Base-by-base conservation (phyloP, 306 rosid species). In the Myrica gale region DNA sequence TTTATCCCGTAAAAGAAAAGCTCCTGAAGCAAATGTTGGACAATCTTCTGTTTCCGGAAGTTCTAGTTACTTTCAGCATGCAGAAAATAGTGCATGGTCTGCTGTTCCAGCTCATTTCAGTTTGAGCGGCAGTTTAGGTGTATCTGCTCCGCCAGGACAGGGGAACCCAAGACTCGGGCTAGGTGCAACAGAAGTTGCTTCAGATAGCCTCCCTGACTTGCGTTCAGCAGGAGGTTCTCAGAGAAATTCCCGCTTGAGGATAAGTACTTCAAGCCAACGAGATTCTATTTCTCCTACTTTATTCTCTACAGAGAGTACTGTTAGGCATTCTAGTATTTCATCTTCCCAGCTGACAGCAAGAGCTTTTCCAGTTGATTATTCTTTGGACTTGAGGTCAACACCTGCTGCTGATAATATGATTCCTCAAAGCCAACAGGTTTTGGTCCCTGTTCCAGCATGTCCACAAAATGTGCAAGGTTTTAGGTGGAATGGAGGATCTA, bases 1-100 rank as follows among this genome's bases (percentile, higher is more conserved):
- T 41, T 80, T 85, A 47, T 89, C 97, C 57, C 82, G 92, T 82
- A 96, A 96, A 82, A 82, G 99, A 83, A 96, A 96, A 88, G 80
- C 97, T 42, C 80, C 83, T 74, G 99, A 96, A 80, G 91, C 88
- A 65, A 79, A 20, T 76, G 80, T 78, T 70, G 94, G 93, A 71
- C 96, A 88, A 73, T 88, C 97, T 71, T 90, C 96, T 11, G 69
- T 78, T 6, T 75, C 87, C 41, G 99, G 93, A 83, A 87, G 96
- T 82, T 87, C 91, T 80, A 87, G 90, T 86, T 89, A 89, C 84
- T 80, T 74, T 76, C 91, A 85, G 83, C 92, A 73, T 69, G 67
- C 86, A 51, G 98, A 87, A 78, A 86, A 79, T 51, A 82, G 80
- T 80, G 82, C 87, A 63, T 82, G 93, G 90, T 76, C 83, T 56